Evolutionary conservation across 768 basidiomycete species (phyloP), one percentile per base, ranked within the genome.

Genomic region (Tephrocybe sp.): DNA sequence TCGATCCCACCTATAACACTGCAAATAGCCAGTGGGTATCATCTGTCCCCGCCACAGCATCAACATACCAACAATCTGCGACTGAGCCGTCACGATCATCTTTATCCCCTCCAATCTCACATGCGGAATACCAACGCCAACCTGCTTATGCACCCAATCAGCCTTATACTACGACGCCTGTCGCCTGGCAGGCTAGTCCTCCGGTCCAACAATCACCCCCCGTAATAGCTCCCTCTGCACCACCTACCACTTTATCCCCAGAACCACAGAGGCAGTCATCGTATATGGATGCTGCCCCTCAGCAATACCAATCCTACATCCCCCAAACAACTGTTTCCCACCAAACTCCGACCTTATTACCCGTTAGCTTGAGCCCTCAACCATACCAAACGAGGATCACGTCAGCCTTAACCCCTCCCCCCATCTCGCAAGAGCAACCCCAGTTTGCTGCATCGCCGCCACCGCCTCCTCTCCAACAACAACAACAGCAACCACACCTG

Each of bases 11-110:
- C 31, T 62, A 66, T 47, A 63, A 53, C 52, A 58, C 56, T 11
- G 61, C 36, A 45, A 64, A 61, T 42, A 53, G 43, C 41, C 70
- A 71, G 50, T 75, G 72, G 70, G 57, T 61, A n/a, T 59, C 67
- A 30, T 46, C 57, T 15, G 23, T 51, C 19, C 54, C 54, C 29
- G 49, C 57, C 21, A 31, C 52, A 5, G 13, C 45, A 23, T 34
- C 52, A 6, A 33, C 40, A 10, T 54, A 55, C 18, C 57, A 50
- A 36, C 6, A n/a, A n/a, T 45, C 10, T 45, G 47, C n/a, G 21
- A 13, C 36, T 12, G 50, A 56, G 18, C 29, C 45, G 3, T 25
- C 52, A 16, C 53, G 29, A n/a, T 64, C 57, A 37, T 57, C 61
- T 23, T 55, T 57, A 41, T 60, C 63, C 12, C 63, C 61, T n/a